Conservation (phyloP, 2,329 filamentous ascomycete species). For the Paramyrothecium sp. region DNA sequence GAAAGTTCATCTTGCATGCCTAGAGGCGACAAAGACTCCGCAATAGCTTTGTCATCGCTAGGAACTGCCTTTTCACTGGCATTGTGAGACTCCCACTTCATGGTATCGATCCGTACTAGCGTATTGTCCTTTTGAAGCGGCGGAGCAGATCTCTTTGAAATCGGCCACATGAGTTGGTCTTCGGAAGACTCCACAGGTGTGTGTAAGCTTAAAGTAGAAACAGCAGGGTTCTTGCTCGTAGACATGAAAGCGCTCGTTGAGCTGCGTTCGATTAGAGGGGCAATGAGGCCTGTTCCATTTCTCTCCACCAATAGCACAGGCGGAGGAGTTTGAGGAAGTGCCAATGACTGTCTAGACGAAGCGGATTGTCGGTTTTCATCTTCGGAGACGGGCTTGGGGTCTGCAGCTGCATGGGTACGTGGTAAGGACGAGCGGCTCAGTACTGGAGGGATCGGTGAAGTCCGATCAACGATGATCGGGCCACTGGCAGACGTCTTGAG, state of each 20-base stretch:
- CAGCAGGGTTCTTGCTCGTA: no score
- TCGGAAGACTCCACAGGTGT: no score
- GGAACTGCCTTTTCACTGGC: no score
- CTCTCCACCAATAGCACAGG: not conserved
- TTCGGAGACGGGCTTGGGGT: not conserved
- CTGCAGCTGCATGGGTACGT: not conserved
- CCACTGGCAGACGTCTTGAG: slow-evolving; percentile 18
- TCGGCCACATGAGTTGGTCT: no score
- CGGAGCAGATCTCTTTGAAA: no score
- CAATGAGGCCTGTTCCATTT: not conserved
- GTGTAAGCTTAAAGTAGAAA: no score
- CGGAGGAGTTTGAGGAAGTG: not conserved
- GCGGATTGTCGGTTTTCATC: slow-evolving; percentile 7
- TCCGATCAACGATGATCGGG: slow-evolving; percentile 15
- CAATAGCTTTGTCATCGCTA: no score
- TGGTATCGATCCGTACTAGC: no score
- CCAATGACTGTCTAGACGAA: not conserved
- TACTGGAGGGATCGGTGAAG: slow-evolving; percentile 14
- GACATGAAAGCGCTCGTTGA: not conserved
- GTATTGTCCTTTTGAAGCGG: no score
- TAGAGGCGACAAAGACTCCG: no score
- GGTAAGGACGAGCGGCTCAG: slow-evolving; percentile 7
- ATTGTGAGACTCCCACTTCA: no score
- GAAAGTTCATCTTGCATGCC: no score
- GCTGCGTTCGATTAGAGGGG: not conserved